Conservation (phyloP, 176 grass and related monocot species). For the Luzula sylvatica region DNA sequence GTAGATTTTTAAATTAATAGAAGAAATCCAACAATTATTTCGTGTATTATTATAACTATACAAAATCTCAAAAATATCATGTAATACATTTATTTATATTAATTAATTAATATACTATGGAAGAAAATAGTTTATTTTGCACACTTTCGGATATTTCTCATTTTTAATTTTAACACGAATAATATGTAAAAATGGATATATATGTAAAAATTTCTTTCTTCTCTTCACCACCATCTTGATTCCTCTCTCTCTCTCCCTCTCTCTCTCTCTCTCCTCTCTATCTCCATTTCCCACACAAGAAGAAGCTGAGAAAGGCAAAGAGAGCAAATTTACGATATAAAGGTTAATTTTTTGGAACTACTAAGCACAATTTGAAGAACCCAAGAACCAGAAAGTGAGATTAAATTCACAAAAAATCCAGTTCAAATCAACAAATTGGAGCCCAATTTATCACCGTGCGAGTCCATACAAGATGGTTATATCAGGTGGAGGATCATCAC, state of each 20-base stretch:
- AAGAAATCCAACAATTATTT: no score
- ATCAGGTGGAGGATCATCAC: conserved; percentile 31
- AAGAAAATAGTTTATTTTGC: no score
- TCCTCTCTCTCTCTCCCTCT: not conserved
- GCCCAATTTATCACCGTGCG: not conserved
- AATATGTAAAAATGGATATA: no score
- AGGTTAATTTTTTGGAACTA: not conserved
- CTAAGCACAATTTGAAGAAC: not conserved
- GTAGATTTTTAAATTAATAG: no score
- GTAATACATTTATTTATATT: no score
- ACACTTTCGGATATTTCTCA: no score
- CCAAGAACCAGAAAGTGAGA: not conserved
- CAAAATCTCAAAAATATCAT: no score
- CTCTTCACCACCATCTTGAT: no score
- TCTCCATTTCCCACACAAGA: not conserved
- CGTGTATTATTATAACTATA: no score
- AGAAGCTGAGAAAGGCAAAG: not conserved
- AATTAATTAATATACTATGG: no score
- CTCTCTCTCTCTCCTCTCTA: not conserved
- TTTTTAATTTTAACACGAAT: no score
- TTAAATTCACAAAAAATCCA: not conserved
- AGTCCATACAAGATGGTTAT: conserved; percentile 23
- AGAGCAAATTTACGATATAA: not conserved
- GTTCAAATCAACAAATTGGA: not conserved
- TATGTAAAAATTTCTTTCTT: no score